These are phyloP conservation scores for Hypoxylon sp. DNA, from an alignment of 2,329 filamentous ascomycete species.

Conservation along the genomic window DNA sequence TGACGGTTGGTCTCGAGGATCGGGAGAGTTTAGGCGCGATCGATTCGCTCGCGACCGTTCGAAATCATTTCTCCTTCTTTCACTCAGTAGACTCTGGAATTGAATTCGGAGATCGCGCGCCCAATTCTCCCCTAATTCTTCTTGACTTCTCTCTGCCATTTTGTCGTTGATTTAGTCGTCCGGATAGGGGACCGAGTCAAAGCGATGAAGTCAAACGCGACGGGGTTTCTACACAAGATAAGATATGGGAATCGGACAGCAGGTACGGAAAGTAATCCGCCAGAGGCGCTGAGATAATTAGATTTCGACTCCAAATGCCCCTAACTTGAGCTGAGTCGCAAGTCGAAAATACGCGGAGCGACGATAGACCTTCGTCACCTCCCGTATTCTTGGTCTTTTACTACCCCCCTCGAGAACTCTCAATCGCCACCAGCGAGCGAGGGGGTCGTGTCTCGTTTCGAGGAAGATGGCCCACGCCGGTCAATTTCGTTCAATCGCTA, in stretches of 20 bases:
- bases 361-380: slow-evolving; percentile 38
- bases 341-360: slow-evolving; percentile 35
- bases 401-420: slow-evolving; percentile 28
- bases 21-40: slow-evolving; percentile 68
- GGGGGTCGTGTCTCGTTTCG: slow-evolving; percentile 30
- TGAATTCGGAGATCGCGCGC: slow-evolving; percentile 82
- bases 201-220: slow-evolving; percentile 8
- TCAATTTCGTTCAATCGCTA: slow-evolving; percentile 29
- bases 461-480: slow-evolving; percentile 30
- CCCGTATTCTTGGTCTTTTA: slow-evolving; percentile 31
- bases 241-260: slow-evolving; percentile 1
- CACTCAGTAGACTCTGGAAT: slow-evolving; percentile 88
- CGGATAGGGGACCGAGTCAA: background rate
- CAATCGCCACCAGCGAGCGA: slow-evolving; percentile 40
- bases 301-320: slow-evolving; percentile 5
- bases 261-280: background rate
- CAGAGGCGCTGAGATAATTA: slow-evolving; percentile 18
- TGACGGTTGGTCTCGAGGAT: slow-evolving; percentile 63
- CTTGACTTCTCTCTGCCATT: slow-evolving; percentile 48
- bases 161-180: slow-evolving; percentile 25
- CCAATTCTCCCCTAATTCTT: slow-evolving; percentile 75
- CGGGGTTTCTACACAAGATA: slow-evolving; percentile 10
- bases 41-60: slow-evolving; percentile 70
- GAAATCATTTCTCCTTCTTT: slow-evolving; percentile 87
- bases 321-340: slow-evolving; percentile 17